Evolutionary conservation across 352 stramenopile species (phyloP).

Genomic region (Phytophthora sp.): DNA sequence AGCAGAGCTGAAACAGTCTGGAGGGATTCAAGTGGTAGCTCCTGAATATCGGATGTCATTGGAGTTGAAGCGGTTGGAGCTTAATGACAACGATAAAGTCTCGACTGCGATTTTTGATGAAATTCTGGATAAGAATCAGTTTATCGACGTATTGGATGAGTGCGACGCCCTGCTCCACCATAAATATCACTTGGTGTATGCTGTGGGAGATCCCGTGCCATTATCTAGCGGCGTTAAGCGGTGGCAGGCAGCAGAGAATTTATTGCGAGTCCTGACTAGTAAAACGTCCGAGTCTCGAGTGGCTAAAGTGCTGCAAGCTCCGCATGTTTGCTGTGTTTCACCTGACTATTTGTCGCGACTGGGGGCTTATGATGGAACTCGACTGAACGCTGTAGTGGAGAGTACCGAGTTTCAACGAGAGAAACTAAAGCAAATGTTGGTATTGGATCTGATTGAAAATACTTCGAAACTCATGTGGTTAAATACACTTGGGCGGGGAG

Average conservation of each 20-base stretch:
- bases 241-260: constrained; percentile 58
- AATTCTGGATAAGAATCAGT: constrained; percentile 56
- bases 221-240: constrained; percentile 59
- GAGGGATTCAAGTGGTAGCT: constrained; percentile 74
- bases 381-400: constrained; percentile 38
- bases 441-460: constrained; percentile 63
- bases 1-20: constrained; percentile 39
- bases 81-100: constrained; percentile 8
- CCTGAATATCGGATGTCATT: constrained; percentile 90
- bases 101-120: constrained; percentile 28
- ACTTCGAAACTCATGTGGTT: constrained; percentile 76
- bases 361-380: constrained; percentile 54
- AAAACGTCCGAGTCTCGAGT: constrained; percentile 19
- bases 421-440: constrained; percentile 47
- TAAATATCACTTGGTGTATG: constrained; percentile 90
- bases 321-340: constrained; percentile 46
- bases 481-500: constrained; percentile 22
- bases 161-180: constrained; percentile 88
- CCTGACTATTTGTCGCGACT: constrained; percentile 45
- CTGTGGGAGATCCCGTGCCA: constrained; percentile 51
- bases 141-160: constrained; percentile 89
- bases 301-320: constrained; percentile 42
- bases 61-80: constrained; percentile 73
- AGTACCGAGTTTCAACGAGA: constrained; percentile 22
- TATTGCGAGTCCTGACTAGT: constrained; percentile 42